Evolutionary conservation across 768 basidiomycete species (phyloP).

Genomic region (Hemileccinum rubropunctum): DNA sequence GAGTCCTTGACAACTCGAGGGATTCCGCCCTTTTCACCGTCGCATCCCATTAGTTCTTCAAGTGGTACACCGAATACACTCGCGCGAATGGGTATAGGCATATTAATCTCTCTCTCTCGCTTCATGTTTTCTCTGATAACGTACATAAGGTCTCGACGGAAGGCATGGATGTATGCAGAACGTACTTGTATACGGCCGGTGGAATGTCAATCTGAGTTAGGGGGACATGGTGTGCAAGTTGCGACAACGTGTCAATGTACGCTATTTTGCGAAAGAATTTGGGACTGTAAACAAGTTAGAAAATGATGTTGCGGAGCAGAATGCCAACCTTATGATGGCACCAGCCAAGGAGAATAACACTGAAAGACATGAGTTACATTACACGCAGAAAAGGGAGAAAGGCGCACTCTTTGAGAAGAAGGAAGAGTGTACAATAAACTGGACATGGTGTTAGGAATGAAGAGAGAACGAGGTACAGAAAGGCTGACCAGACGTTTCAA

Average conservation of each 20-base stretch:
- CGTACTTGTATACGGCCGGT: constrained; percentile 79
- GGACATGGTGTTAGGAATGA: constrained; percentile 10
- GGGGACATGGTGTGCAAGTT: constrained; percentile 72
- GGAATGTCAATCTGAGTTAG: constrained; percentile 87
- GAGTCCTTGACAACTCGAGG: constrained; percentile 78
- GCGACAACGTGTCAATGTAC: constrained; percentile 75
- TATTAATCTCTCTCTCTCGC: constrained; percentile 62
- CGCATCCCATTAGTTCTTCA: constrained; percentile 79
- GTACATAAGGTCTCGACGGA: not conserved
- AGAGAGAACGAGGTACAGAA: not conserved
- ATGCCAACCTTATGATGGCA: constrained; percentile 74
- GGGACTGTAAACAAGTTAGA: constrained; percentile 48
- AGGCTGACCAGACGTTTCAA: constrained; percentile 71
- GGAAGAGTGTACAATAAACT: constrained; percentile 87
- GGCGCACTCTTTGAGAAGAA: constrained; percentile 83
- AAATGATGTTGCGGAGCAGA: not conserved
- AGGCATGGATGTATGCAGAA: constrained; percentile 9
- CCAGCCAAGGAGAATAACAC: constrained; percentile 89
- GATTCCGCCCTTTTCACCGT: constrained; percentile 81
- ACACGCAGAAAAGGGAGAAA: not conserved
- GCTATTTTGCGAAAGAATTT: constrained; percentile 87
- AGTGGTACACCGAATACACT: constrained; percentile 77
- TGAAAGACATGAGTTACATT: constrained; percentile 29
- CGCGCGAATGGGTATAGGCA: constrained; percentile 61
- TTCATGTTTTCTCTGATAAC: constrained; percentile 70